A percentile compares a stretch with the other conserved stretches of the same genome.
Evolutionary conservation across 108 stramenopile genomes (phyloP).

Genomic region (Seminavis robusta): DNA sequence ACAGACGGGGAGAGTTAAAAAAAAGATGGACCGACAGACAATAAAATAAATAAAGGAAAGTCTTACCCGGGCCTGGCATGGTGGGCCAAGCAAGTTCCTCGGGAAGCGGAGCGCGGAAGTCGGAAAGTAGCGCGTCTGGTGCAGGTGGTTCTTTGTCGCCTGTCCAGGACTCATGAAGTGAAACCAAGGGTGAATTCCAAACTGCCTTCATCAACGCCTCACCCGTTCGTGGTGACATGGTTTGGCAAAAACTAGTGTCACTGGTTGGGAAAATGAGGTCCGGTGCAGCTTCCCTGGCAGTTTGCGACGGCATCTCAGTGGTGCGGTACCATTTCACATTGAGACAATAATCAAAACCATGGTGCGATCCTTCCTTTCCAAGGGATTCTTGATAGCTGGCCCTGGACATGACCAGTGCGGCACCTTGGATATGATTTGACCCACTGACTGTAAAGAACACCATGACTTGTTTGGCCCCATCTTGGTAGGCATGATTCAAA

Average conservation of each 20-base stretch:
- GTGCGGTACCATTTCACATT: conserved; percentile 84
- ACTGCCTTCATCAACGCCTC: conserved; percentile 84
- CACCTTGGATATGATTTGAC: conserved; percentile 82
- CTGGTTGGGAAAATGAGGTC: conserved; percentile 73
- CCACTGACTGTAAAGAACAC: conserved; percentile 81
- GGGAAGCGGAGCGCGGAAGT: conserved; percentile 68
- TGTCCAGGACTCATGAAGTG: conserved; percentile 74
- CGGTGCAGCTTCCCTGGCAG: conserved; percentile 74
- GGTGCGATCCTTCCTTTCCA: conserved; percentile 37
- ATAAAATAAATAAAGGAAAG: too few species aligned
- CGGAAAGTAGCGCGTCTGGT: conserved; percentile 60
- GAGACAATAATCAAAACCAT: conserved; percentile 59
- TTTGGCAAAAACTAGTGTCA: conserved; percentile 71
- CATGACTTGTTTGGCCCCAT: conserved; percentile 69
- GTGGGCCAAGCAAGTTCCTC: conserved; percentile 77
- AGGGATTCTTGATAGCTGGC: conserved; percentile 37
- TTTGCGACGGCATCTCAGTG: conserved; percentile 73
- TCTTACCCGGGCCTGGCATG: conserved; percentile 78
- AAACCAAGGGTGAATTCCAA: conserved; percentile 85
- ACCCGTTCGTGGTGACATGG: conserved; percentile 74
- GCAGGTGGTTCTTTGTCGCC: conserved; percentile 71
- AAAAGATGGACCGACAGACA: too few species aligned
- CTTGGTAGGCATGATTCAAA: conserved; percentile 56
- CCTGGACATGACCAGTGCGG: conserved; percentile 66
- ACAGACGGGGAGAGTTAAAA: too few species aligned